Evolutionary conservation across 1,284 basidiomycete genomes (phyloP).

Genomic region (Microbotryomycetes sp.): DNA sequence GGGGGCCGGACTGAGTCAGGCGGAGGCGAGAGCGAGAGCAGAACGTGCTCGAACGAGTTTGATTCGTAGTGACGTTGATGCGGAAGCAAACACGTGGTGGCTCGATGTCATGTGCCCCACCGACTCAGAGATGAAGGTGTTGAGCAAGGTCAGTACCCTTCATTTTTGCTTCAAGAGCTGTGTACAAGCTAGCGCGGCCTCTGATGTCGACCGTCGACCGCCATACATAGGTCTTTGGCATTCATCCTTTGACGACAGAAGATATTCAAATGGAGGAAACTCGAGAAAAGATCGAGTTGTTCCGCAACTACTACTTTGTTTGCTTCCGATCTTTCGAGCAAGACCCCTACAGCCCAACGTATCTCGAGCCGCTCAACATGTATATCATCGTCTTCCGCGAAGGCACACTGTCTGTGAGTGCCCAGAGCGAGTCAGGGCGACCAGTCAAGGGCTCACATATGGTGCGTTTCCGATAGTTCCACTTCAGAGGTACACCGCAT

Average conservation of each 20-base stretch:
- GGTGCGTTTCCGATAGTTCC: conserved; percentile 59
- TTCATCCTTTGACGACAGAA: conserved; percentile 97
- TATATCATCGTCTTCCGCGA: conserved; percentile 99
- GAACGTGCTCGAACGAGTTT: conserved; percentile 6
- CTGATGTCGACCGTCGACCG: too few species aligned
- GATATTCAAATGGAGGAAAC: conserved; percentile 99
- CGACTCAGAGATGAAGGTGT: conserved; percentile 95
- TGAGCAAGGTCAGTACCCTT: conserved; percentile 64
- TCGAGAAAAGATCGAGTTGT: conserved; percentile 98
- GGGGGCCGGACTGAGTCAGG: neutral
- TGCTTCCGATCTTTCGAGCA: conserved; percentile 99
- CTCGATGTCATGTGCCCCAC: conserved; percentile 89
- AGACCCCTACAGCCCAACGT: conserved; percentile 93
- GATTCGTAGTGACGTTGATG: conserved; percentile 47
- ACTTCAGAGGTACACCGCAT: conserved; percentile 94
- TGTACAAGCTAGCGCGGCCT: too few species aligned
- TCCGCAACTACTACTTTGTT: conserved; percentile 97
- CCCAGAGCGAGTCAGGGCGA: neutral
- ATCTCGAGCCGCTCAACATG: conserved; percentile 98
- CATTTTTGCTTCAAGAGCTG: neutral
- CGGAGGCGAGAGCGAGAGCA: conserved; percentile 3
- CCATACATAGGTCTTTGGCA: conserved; percentile 84
- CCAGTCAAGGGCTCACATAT: too few species aligned
- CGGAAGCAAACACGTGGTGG: conserved; percentile 91
- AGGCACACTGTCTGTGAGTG: conserved; percentile 80